Evolutionary conservation across 352 stramenopile genomes (phyloP), one percentile per base, ranked within the genome.

Genomic region (Albugo laibachii): DNA sequence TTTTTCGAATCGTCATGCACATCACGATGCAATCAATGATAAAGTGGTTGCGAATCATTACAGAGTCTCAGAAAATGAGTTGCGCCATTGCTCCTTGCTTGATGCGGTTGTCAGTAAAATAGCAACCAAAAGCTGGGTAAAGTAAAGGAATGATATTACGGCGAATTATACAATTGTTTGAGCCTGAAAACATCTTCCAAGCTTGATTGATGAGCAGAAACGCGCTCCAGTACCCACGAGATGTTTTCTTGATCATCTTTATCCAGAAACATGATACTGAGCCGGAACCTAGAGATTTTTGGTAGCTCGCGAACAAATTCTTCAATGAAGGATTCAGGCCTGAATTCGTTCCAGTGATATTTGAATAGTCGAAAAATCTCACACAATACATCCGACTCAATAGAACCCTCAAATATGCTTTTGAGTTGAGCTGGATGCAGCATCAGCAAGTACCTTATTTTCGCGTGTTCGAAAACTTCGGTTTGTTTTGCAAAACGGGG

Each of bases 81-180:
- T 91, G 19, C 63, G 57, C 36, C 55, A 54, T 35, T 81, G 72
- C 47, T 65, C 71, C 19, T 57, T 89, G 2, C 52, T 66, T 2
- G 77, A 91, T 46, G 77, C 77, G 11, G 72, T 80, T 36, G 61
- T 65, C 11, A 80, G 66, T 42, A 68, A 74, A 70, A 91, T 91
- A 79, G 77, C 77, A n/a, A 86, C 73, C 36, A 89, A 89, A 58
- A 83, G 62, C 54, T 85, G 70, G 64, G 81, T 53, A 67, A 89
- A 89, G 54, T 89, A 73, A 63, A 20, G 3, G 4, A 13, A 18
- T 19, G 14, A 35, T 31, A 13, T 37, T 43, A 21, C 24, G 16
- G 38, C 38, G 8, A 43, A 24, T 24, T 24, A 43, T 43, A 24
- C 38, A 24, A 8, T 8, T 24, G 38, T 43, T 8, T 24, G 20